Conservation (phyloP, 768 basidiomycete genomes). For the Podaxis carcinomalis region DNA sequence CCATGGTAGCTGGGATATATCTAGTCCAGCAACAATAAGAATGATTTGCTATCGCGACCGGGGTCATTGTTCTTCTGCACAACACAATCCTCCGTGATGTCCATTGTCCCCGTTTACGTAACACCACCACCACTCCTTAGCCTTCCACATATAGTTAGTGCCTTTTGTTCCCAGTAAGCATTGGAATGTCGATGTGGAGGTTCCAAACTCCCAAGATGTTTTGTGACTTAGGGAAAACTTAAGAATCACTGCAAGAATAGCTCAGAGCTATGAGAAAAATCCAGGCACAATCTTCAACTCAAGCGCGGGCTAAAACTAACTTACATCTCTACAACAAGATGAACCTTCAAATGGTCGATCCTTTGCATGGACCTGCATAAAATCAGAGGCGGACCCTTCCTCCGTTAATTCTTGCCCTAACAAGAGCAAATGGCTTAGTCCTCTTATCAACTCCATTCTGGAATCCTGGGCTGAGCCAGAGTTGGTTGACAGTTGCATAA, state of each 20-base stretch:
- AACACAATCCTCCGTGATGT: neutral
- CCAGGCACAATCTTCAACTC: too few species aligned
- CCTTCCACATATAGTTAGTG: too few species aligned
- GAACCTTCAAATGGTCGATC: neutral
- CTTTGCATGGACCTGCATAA: neutral
- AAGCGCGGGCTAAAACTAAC: too few species aligned
- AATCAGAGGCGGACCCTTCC: slow-evolving; percentile 1
- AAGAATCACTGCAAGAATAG: too few species aligned
- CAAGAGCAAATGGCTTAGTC: slow-evolving; percentile 14
- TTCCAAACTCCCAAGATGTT: too few species aligned
- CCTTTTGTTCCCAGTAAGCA: too few species aligned
- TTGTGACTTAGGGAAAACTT: too few species aligned
- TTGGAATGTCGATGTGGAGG: too few species aligned
- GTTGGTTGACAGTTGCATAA: slow-evolving; percentile 14
- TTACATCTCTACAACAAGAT: too few species aligned
- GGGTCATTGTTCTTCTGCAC: neutral
- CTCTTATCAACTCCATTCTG: slow-evolving; percentile 15
- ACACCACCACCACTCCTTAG: too few species aligned
- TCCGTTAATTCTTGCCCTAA: slow-evolving; percentile 11
- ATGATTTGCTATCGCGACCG: neutral
- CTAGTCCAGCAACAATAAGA: slow-evolving; percentile 1
- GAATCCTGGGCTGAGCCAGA: slow-evolving; percentile 13
- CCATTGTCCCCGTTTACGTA: too few species aligned
- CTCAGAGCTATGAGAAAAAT: too few species aligned
- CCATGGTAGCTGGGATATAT: neutral